phyloP scores from a whole-genome alignment of 75 land plant genomes.

The Cupressus sempervirens region DNA sequence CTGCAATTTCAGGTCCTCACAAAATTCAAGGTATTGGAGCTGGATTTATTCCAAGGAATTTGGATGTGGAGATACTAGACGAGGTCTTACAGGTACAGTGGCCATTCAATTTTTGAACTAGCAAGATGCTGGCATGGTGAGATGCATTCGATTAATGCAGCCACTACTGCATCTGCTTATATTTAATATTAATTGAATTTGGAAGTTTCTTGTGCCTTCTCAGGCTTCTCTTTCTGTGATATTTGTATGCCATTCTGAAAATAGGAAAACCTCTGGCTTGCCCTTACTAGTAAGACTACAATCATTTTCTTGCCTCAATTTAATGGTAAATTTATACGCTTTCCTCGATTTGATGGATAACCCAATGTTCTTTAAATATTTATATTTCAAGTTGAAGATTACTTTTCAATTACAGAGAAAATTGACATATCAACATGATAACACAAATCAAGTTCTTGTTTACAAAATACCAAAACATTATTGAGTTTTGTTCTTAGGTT shows the following conservation, averaged over 20 bases:
- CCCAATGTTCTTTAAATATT: neutral
- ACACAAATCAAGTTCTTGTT: neutral
- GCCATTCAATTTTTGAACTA: constrained; percentile 4
- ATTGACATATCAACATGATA: neutral
- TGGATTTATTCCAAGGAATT: constrained; percentile 80
- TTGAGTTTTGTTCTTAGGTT: neutral
- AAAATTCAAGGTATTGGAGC: constrained; percentile 98
- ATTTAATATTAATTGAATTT: neutral
- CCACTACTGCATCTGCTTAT: neutral
- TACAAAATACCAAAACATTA: neutral
- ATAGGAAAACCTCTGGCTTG: too few relatives aligned
- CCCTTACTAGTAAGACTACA: neutral
- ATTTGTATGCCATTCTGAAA: neutral
- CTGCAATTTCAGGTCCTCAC: constrained; percentile 70
- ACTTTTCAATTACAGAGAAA: neutral
- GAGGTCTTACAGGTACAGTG: constrained; percentile 68
- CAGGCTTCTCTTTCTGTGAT: neutral
- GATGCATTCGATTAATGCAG: neutral
- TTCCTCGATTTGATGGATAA: neutral
- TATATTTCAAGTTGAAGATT: neutral
- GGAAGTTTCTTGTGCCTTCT: neutral
- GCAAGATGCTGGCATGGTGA: neutral
- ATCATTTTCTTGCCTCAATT: neutral
- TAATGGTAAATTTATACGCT: neutral
- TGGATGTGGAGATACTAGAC: constrained; percentile 75